A percentile compares a stretch with the other conserved stretches of the same genome.
phyloP scores from a whole-genome alignment of 202 grass and related monocot genomes.

The Dendrocalamus latiflorus region DNA sequence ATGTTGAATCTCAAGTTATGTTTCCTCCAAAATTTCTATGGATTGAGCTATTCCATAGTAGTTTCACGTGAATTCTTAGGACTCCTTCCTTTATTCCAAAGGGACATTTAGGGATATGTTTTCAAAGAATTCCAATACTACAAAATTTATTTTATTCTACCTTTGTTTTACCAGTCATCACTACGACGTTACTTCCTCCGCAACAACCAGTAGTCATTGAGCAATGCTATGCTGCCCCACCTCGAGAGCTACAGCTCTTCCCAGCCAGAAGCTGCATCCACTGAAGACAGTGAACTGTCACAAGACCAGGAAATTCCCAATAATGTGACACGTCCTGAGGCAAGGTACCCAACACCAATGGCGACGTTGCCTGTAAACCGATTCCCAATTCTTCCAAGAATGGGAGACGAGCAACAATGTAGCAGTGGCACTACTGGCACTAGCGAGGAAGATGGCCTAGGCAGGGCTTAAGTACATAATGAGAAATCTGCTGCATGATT shows the following conservation, averaged over 20 bases:
- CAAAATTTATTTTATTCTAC: too few relatives aligned
- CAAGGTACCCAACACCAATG: conserved; percentile 28
- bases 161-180: conserved; percentile 14
- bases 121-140: too few relatives aligned
- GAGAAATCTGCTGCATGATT: not conserved
- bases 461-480: conserved; percentile 4
- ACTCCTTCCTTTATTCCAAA: too few relatives aligned
- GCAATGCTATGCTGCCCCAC: conserved; percentile 28
- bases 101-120: too few relatives aligned
- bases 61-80: too few relatives aligned
- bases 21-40: too few relatives aligned
- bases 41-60: too few relatives aligned
- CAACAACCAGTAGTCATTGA: conserved; percentile 35
- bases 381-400: conserved; percentile 32
- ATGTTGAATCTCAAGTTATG: too few relatives aligned
- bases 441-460: conserved; percentile 15
- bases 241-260: conserved; percentile 70
- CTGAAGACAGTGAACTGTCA: conserved; percentile 27
- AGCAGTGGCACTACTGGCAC: conserved; percentile 36
- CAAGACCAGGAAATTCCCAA: conserved; percentile 13
- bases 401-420: conserved; percentile 46
- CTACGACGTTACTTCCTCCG: conserved; percentile 7
- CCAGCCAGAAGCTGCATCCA: conserved; percentile 39
- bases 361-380: conserved; percentile 25
- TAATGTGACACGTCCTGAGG: conserved; percentile 39